These are phyloP conservation scores for Martiniozyma asiatica DNA, from an alignment of 1,139 yeast species.

Conservation along the genomic window DNA sequence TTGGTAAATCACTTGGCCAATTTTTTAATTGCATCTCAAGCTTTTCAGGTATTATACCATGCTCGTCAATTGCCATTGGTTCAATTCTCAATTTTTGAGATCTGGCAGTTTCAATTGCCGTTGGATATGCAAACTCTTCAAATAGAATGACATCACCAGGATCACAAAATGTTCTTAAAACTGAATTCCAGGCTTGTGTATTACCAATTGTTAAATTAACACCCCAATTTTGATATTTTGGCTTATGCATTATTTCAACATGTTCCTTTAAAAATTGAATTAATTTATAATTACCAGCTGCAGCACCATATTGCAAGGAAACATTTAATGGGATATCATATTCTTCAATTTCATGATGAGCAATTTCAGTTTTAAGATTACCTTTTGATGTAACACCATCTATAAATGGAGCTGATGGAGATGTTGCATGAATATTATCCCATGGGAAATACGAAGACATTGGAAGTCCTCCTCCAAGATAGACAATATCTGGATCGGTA, in stretches of 20 bases:
- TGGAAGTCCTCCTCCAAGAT: slow-evolving; percentile 94
- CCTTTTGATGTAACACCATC: slow-evolving; percentile 65
- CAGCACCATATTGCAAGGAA: slow-evolving; percentile 84
- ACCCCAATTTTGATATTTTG: slow-evolving; percentile 55
- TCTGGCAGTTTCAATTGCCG: slow-evolving; percentile 73
- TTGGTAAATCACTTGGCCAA: slow-evolving; percentile 50
- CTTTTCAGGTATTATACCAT: slow-evolving; percentile 69
- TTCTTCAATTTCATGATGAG: slow-evolving; percentile 33
- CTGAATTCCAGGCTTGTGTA: slow-evolving; percentile 83
- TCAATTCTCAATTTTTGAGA: slow-evolving; percentile 59
- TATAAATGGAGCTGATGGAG: slow-evolving; percentile 67
- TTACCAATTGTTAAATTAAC: slow-evolving; percentile 58
- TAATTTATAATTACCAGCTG: slow-evolving; percentile 70
- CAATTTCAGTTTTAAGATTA: slow-evolving; percentile 27
- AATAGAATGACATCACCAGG: slow-evolving; percentile 72
- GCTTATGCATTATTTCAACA: slow-evolving; percentile 55
- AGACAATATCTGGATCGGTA: slow-evolving; percentile 63
- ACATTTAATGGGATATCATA: slow-evolving; percentile 65
- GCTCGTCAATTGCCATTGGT: slow-evolving; percentile 68
- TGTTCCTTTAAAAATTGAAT: slow-evolving; percentile 63
- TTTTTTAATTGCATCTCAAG: slow-evolving; percentile 49
- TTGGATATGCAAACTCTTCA: slow-evolving; percentile 73
- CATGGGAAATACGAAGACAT: slow-evolving; percentile 85
- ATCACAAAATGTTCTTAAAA: slow-evolving; percentile 65
- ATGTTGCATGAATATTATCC: slow-evolving; percentile 54